Evolutionary conservation across 164 flowering plant genomes (phyloP), one percentile per base, ranked within the genome.

Genomic region (Umbellularia californica): DNA sequence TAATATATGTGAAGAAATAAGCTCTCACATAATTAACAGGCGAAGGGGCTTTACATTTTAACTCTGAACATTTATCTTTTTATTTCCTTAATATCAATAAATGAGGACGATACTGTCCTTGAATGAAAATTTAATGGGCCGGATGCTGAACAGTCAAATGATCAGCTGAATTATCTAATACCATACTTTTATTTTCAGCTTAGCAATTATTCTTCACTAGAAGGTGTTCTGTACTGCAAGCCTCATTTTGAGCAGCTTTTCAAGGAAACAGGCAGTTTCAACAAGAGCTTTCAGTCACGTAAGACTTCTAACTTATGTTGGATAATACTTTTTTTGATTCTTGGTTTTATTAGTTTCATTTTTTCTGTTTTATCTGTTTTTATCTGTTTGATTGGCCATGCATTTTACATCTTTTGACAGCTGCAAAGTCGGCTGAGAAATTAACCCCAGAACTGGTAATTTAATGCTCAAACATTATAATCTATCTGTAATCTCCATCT

Each of bases 161-260:
- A 41, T 55, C n/a, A 2, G 2, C n/a, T 55, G 60, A 55, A 55
- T 55, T 20, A 11, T 55, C 70, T 72, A 15, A 66, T 65, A 15
- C 28, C 20, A 28, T 68, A 15, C 68, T 74, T 52, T 82, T 65
- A 70, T 68, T 83, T 79, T 68, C 91, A 93, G 98, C 84, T 95
- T 84, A 86, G 97, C 87, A 95, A 82, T 74, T 95, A 86, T 78
- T 90, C 97, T 27, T 95, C 99, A 13, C 90, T 93, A 90, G 97
- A 95, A 81, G 97, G 97, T 70, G 93, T 92, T 69, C 83, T 92
- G 28, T 95, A 95, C 82, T 95, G 99, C 80, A 95, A 92, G 80
- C 97, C 99, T 83, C 99, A 95, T 79, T 95, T 88, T 81, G 97
- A 93, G 81, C 98, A 92, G 85, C 95, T 93, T 74, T 93, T 93